Evolutionary conservation across 306 rosid species (phyloP).

Genomic region (Vigna mungo): DNA sequence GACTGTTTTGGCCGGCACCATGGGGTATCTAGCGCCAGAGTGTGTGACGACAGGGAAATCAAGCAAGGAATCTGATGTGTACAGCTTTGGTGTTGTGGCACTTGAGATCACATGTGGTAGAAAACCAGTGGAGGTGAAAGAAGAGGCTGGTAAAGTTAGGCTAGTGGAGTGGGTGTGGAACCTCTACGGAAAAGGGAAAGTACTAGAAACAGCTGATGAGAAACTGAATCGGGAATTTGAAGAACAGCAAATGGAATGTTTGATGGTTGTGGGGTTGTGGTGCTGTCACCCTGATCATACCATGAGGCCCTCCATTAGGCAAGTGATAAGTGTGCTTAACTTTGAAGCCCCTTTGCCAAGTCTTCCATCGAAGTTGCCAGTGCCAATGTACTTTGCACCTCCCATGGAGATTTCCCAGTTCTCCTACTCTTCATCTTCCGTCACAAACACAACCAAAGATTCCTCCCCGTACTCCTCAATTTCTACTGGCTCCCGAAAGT

Average conservation of each 20-base stretch:
- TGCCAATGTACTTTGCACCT: constrained; percentile 71
- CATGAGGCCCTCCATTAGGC: constrained; percentile 67
- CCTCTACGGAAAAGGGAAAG: constrained; percentile 65
- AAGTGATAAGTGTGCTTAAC: constrained; percentile 67
- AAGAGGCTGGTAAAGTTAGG: constrained; percentile 55
- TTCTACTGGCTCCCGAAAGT: constrained; percentile 59
- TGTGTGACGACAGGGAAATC: constrained; percentile 76
- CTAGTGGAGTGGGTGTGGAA: constrained; percentile 82
- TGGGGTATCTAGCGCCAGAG: constrained; percentile 81
- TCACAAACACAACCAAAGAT: constrained; percentile 46
- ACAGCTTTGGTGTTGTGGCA: constrained; percentile 78
- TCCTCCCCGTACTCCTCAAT: constrained; percentile 56
- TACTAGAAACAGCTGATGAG: constrained; percentile 59
- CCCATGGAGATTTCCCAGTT: constrained; percentile 53
- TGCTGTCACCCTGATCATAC: constrained; percentile 75
- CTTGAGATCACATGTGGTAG: constrained; percentile 79
- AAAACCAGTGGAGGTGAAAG: constrained; percentile 61
- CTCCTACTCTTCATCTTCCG: constrained; percentile 53
- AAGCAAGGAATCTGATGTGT: constrained; percentile 75
- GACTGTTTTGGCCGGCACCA: constrained; percentile 75
- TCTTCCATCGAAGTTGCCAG: constrained; percentile 68
- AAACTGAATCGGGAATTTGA: constrained; percentile 52
- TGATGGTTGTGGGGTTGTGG: constrained; percentile 74
- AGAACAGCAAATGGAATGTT: constrained; percentile 54
- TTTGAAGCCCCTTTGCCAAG: constrained; percentile 60